Percentiles rank a stretch among this genome's conserved stretches.
Conservation (phyloP, 805 yeast species). For the Yamadazyma ubonensis region DNA sequence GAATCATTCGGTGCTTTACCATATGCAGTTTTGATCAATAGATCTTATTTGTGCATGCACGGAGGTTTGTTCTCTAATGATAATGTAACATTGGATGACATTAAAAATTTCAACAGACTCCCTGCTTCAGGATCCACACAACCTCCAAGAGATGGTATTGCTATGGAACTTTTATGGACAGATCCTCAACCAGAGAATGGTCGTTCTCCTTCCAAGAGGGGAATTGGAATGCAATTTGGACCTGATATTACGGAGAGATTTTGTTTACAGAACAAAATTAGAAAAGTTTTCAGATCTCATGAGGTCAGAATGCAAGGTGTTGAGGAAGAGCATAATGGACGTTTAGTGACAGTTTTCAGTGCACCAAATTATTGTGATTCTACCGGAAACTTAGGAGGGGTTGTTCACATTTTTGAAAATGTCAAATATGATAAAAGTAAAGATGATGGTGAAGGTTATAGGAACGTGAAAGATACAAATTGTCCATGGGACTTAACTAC, state of each 20-base stretch:
- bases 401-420: conserved; percentile 64
- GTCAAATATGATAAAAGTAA: conserved; percentile 44
- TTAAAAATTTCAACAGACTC: conserved; percentile 69
- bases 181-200: conserved; percentile 86
- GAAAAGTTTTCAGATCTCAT: conserved; percentile 87
- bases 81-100: conserved; percentile 66
- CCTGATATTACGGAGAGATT: conserved; percentile 87
- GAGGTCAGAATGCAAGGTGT: conserved; percentile 94
- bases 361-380: conserved; percentile 98
- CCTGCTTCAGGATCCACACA: conserved; percentile 52
- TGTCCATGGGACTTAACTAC: conserved; percentile 50
- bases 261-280: conserved; percentile 66
- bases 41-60: conserved; percentile 84
- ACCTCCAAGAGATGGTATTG: conserved; percentile 88
- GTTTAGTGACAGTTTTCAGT: conserved; percentile 89
- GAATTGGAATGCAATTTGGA: conserved; percentile 95
- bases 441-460: conserved; percentile 44
- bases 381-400: conserved; percentile 89
- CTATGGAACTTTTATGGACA: conserved; percentile 97
- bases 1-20: conserved; percentile 87
- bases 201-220: conserved; percentile 85
- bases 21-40: conserved; percentile 76
- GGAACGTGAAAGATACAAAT: conserved; percentile 33
- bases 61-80: conserved; percentile 91
- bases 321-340: conserved; percentile 81